Percentiles rank a stretch among this genome's conserved stretches.
Evolutionary conservation across 371 early-diverging fungal genomes (phyloP).

Genomic region (Mucor saturninus): DNA sequence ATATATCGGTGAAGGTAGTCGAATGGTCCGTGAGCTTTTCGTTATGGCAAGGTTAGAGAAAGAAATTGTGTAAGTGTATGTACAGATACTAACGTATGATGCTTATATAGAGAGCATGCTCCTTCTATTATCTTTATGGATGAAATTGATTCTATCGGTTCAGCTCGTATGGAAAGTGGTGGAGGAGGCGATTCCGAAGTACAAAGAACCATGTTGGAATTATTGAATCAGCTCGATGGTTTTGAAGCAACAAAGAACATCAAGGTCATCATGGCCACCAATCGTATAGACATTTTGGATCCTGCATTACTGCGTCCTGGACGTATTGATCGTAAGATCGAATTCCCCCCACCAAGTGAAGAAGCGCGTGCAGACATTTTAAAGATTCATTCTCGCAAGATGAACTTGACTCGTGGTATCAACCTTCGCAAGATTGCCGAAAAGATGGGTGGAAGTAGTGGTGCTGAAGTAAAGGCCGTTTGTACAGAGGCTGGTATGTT

Average conservation of each 20-base stretch:
- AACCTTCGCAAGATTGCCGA: constrained; percentile 98
- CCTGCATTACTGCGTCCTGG: constrained; percentile 99
- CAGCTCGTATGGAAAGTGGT: constrained; percentile 97
- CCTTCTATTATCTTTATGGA: constrained; percentile 99
- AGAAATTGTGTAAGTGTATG: neutral
- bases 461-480: constrained; percentile 82
- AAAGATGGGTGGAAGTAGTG: constrained; percentile 98
- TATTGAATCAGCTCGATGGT: constrained; percentile 99
- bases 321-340: constrained; percentile 99
- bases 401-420: constrained; percentile 98
- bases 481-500: constrained; percentile 99
- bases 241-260: constrained; percentile 99
- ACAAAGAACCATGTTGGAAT: constrained; percentile 98
- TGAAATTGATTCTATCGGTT: constrained; percentile 99
- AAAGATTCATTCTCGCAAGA: constrained; percentile 98
- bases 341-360: constrained; percentile 96
- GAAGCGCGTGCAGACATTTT: constrained; percentile 97
- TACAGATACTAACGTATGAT: neutral
- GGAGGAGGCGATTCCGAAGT: constrained; percentile 99
- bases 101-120: constrained; percentile 72
- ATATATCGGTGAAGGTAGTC: constrained; percentile 98
- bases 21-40: constrained; percentile 99
- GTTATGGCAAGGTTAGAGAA: constrained; percentile 91
- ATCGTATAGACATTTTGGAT: constrained; percentile 98
- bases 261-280: constrained; percentile 77